Percentiles rank a stretch among this genome's conserved stretches.
Conservation (phyloP, 78 protist genomes). For the Polysphondylium violaceum region DNA sequence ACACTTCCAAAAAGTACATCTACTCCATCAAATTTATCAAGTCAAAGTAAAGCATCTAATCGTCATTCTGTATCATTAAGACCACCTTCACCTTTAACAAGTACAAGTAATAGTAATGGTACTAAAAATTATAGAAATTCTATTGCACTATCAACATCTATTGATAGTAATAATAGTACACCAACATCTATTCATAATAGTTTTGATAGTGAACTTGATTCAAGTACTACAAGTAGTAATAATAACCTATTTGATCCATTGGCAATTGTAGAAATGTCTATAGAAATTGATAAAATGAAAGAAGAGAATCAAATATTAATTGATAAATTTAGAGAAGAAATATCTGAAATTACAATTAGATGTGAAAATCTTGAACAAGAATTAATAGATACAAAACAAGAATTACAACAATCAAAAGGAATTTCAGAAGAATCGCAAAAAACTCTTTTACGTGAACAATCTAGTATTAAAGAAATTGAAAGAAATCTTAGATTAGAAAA, state of each 20-base stretch:
- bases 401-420: constrained; percentile 19
- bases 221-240: background rate
- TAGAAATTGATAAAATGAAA: constrained; percentile 49
- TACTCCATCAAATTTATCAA: background rate
- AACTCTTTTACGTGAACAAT: constrained; percentile 23
- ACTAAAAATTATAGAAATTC: background rate
- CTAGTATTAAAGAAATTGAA: constrained; percentile 19
- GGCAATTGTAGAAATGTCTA: constrained; percentile 55
- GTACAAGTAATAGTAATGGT: background rate
- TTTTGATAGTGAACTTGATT: background rate
- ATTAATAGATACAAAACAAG: background rate
- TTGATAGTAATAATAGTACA: background rate
- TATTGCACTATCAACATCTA: background rate
- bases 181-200: background rate
- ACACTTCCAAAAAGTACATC: background rate
- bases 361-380: constrained; percentile 18
- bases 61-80: constrained; percentile 12
- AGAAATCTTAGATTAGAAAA: constrained; percentile 1
- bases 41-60: too few species aligned
- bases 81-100: background rate
- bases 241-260: constrained; percentile 51
- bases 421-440: background rate
- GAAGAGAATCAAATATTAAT: constrained; percentile 41
- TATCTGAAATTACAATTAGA: constrained; percentile 54
- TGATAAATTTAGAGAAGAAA: constrained; percentile 68